These are phyloP conservation scores for Lobosporangium transversale DNA, from an alignment of 192 early-diverging fungal species.

Conservation along the genomic window DNA sequence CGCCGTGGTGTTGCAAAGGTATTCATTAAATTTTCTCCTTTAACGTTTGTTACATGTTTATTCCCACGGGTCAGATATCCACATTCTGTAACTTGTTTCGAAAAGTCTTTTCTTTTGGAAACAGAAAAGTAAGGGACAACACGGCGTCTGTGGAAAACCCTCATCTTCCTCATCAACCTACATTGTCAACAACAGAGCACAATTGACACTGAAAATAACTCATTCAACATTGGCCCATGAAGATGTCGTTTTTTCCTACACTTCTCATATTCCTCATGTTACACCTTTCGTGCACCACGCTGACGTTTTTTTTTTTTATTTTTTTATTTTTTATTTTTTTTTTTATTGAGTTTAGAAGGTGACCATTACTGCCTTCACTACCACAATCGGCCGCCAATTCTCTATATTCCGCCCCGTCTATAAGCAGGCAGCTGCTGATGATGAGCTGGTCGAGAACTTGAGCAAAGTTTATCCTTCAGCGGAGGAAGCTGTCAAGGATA, in stretches of 20 bases:
- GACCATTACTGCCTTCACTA: slow-evolving; percentile 37
- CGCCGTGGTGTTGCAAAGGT: slow-evolving; percentile 41
- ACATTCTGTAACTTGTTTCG: neutral
- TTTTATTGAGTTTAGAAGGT: slow-evolving; percentile 9
- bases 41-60: neutral
- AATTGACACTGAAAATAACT: neutral
- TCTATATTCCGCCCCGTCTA: slow-evolving; percentile 27
- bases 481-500: slow-evolving; percentile 69
- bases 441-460: slow-evolving; percentile 29
- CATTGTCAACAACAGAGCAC: neutral
- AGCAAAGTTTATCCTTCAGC: slow-evolving; percentile 68
- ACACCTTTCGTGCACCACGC: neutral
- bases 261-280: neutral
- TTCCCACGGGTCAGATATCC: slow-evolving; percentile 6
- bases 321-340: neutral
- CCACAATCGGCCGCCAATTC: slow-evolving; percentile 42
- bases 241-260: neutral
- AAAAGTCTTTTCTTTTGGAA: neutral
- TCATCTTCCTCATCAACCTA: too few relatives aligned
- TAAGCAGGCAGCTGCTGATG: slow-evolving; percentile 7
- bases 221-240: neutral
- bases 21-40: neutral
- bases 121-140: too few relatives aligned
- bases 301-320: neutral
- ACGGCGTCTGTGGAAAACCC: neutral